phyloP scores from a whole-genome alignment of 176 grass and related monocot species.

The Saccharum spontaneum region DNA sequence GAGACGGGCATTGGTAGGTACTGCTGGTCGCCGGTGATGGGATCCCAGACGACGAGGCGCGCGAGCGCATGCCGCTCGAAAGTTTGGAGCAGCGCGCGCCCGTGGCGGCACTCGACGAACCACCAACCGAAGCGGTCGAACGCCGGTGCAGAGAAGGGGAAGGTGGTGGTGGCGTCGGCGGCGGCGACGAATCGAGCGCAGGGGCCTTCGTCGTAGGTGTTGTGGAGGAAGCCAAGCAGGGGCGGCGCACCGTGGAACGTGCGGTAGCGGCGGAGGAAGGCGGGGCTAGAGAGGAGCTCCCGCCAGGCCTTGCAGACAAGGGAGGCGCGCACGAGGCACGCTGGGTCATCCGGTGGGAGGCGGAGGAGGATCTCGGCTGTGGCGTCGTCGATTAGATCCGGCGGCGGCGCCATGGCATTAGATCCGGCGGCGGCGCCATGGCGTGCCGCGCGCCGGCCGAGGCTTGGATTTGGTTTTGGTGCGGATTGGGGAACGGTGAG shows the following conservation, averaged over 20 bases:
- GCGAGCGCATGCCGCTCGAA: no score
- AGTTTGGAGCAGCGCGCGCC: no score
- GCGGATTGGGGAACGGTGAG: not conserved
- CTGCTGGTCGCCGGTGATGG: conserved; percentile 12
- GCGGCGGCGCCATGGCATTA: not conserved
- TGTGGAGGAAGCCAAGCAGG: conserved; percentile 8
- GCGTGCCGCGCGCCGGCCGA: not conserved
- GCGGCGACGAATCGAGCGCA: not conserved
- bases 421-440: not conserved
- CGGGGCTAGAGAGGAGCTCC: not conserved
- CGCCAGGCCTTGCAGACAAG: conserved; percentile 23
- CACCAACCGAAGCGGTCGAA: not conserved
- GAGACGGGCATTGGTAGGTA: not conserved
- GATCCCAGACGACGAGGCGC: not conserved
- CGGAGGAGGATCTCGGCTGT: conserved; percentile 3
- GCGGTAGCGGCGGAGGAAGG: conserved; percentile 29
- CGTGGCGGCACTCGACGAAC: not conserved
- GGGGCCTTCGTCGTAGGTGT: not conserved
- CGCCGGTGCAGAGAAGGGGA: not conserved
- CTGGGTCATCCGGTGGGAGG: conserved; percentile 8
- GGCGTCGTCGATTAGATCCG: conserved; percentile 18
- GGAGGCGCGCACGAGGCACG: conserved; percentile 21
- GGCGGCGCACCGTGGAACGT: conserved; percentile 16
- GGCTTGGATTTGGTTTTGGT: not conserved
- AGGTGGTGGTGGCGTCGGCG: not conserved